phyloP scores from a whole-genome alignment of 2,329 filamentous ascomycete genomes.

The Lecanicillium sp. region DNA sequence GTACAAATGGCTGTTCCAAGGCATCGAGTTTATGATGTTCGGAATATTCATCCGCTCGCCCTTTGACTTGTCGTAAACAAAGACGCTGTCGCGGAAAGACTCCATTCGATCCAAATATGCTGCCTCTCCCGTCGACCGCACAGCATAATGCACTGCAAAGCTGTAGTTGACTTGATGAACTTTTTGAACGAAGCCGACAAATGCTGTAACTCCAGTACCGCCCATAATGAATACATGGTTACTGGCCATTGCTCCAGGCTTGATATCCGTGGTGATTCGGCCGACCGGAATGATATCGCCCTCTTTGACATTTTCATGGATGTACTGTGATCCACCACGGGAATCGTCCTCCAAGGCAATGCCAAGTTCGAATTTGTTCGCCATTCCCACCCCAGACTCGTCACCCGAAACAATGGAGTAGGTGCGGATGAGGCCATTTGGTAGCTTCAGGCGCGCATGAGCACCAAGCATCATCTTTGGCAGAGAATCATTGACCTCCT shows the following conservation, averaged over 20 bases:
- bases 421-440: slow-evolving; percentile 45
- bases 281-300: slow-evolving; percentile 44
- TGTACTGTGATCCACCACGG: slow-evolving; percentile 52
- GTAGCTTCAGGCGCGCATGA: slow-evolving; percentile 49
- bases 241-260: slow-evolving; percentile 36
- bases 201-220: slow-evolving; percentile 60
- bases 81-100: slow-evolving; percentile 30
- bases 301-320: slow-evolving; percentile 39
- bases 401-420: slow-evolving; percentile 48
- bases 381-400: slow-evolving; percentile 15
- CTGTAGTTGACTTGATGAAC: slow-evolving; percentile 38
- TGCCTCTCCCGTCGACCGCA: slow-evolving; percentile 41
- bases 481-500: slow-evolving; percentile 17
- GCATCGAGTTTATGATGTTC: slow-evolving; percentile 37
- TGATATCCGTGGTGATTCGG: slow-evolving; percentile 40
- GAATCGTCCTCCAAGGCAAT: slow-evolving; percentile 45
- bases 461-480: slow-evolving; percentile 32
- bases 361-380: slow-evolving; percentile 47
- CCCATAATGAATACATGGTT: slow-evolving; percentile 56
- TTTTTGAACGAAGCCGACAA: slow-evolving; percentile 38
- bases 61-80: slow-evolving; percentile 43
- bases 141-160: slow-evolving; percentile 49
- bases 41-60: slow-evolving; percentile 45
- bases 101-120: slow-evolving; percentile 44
- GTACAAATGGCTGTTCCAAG: slow-evolving; percentile 50